These are phyloP conservation scores for Neurospora sp. DNA, from an alignment of 495 filamentous ascomycete genomes.

Conservation along the genomic window DNA sequence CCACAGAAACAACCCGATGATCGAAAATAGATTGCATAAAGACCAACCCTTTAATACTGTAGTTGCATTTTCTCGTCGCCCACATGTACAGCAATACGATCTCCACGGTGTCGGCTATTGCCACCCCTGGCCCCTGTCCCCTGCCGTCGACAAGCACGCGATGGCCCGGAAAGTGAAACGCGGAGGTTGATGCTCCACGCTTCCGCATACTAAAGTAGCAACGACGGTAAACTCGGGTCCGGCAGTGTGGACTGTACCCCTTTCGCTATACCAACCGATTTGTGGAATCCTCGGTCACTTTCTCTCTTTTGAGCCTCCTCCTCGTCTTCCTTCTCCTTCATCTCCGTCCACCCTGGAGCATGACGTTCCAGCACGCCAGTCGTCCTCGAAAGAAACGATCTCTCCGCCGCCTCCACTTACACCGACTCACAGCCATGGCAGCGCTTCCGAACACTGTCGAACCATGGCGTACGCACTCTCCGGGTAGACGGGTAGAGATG, in stretches of 20 bases:
- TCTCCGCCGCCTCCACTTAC: not conserved
- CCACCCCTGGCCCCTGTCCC: not conserved
- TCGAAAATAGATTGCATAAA: not conserved
- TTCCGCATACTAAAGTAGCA: slow-evolving; percentile 7
- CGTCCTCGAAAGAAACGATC: not conserved
- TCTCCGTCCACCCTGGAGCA: slow-evolving; percentile 6
- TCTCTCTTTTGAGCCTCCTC: not conserved
- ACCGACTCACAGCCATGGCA: not conserved
- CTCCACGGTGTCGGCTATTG: not conserved
- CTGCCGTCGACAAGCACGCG: not conserved
- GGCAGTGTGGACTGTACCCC: not conserved
- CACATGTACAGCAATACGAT: not conserved
- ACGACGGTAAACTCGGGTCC: slow-evolving; percentile 14
- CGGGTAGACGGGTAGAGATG: slow-evolving; percentile 9
- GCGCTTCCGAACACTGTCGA: not conserved
- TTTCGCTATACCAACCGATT: slow-evolving; percentile 8
- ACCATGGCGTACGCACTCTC: not conserved
- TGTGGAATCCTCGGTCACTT: slow-evolving; percentile 9
- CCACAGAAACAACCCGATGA: not conserved
- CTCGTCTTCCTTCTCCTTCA: not conserved
- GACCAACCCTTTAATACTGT: not conserved
- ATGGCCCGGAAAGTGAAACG: not conserved
- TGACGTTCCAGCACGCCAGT: not conserved
- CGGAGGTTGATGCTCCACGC: slow-evolving; percentile 20
- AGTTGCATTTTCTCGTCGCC: not conserved